These are phyloP conservation scores for Rhizophora mangle DNA, from an alignment of 345 rosid species.

Conservation along the genomic window DNA sequence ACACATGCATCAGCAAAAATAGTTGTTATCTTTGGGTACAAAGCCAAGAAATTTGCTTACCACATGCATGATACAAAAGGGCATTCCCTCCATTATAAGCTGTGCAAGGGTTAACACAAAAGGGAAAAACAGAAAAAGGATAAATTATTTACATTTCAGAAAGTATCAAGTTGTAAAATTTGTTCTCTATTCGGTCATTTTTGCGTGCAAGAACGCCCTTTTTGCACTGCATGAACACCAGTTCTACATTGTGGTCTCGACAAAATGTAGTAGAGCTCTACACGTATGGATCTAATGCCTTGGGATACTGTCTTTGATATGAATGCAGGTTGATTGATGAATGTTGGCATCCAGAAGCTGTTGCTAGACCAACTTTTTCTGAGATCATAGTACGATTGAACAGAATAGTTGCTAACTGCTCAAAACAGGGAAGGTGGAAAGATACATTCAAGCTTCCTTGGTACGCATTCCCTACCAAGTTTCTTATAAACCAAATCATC, in stretches of 20 bases:
- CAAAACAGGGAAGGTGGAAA: slow-evolving; percentile 95
- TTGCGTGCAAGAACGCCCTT: too few species aligned
- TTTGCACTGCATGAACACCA: background rate
- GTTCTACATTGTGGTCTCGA: background rate
- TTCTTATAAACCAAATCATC: background rate
- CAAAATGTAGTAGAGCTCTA: background rate
- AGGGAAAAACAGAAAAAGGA: too few species aligned
- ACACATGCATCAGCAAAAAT: too few species aligned
- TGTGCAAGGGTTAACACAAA: too few species aligned
- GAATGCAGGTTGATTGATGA: slow-evolving; percentile 76
- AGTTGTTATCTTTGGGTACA: too few species aligned
- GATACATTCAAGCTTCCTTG: slow-evolving; percentile 94
- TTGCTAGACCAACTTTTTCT: slow-evolving; percentile 64
- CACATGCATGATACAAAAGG: too few species aligned
- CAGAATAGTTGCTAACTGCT: slow-evolving; percentile 59
- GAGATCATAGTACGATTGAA: slow-evolving; percentile 82
- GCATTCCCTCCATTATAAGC: too few species aligned
- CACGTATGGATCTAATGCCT: background rate
- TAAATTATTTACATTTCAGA: too few species aligned
- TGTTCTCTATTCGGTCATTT: too few species aligned
- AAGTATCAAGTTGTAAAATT: too few species aligned
- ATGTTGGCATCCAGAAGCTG: slow-evolving; percentile 71
- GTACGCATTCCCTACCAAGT: slow-evolving; percentile 39
- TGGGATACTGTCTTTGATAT: background rate
- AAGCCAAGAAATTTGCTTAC: too few species aligned